Percentiles rank a stretch among this genome's conserved stretches.
phyloP scores from a whole-genome alignment of 2,329 filamentous ascomycete genomes.

The Phaeoacremonium minimum region DNA sequence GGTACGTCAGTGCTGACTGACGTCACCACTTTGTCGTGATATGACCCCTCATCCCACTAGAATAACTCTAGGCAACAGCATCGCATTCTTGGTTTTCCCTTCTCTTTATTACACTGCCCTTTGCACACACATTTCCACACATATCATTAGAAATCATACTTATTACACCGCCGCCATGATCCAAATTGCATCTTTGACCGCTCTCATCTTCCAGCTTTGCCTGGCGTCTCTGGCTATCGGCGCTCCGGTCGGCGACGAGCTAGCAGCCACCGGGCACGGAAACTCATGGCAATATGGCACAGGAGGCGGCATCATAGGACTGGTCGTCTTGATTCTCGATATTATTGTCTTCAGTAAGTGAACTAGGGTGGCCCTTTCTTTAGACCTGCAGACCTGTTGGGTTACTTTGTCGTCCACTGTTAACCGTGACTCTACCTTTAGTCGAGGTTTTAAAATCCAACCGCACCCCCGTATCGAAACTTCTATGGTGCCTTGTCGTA shows the following conservation, averaged over 20 bases:
- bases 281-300: conserved; percentile 55
- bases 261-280: conserved; percentile 26
- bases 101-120: no score
- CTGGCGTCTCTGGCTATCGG: conserved; percentile 44
- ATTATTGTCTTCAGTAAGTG: conserved; percentile 58
- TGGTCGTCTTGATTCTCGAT: conserved; percentile 58
- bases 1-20: no score
- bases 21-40: no score
- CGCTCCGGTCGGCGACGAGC: conserved; percentile 34
- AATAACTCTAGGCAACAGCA: no score
- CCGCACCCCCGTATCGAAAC: conserved; percentile 51
- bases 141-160: no score
- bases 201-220: conserved; percentile 47
- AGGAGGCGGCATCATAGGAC: conserved; percentile 57
- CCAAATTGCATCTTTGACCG: conserved; percentile 20
- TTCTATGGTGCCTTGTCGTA: conserved; percentile 59
- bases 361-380: conserved; percentile 49
- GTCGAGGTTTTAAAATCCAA: conserved; percentile 63
- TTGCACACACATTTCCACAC: no score
- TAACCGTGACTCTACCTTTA: conserved; percentile 28
- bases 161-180: background rate
- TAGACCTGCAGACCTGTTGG: conserved; percentile 55
- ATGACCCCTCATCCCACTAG: no score
- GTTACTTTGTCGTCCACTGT: conserved; percentile 62
- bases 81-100: no score